A percentile compares a stretch with the other conserved stretches of the same genome.
Evolutionary conservation across 441 rosid genomes (phyloP).

Genomic region (Euphorbia celastroides): DNA sequence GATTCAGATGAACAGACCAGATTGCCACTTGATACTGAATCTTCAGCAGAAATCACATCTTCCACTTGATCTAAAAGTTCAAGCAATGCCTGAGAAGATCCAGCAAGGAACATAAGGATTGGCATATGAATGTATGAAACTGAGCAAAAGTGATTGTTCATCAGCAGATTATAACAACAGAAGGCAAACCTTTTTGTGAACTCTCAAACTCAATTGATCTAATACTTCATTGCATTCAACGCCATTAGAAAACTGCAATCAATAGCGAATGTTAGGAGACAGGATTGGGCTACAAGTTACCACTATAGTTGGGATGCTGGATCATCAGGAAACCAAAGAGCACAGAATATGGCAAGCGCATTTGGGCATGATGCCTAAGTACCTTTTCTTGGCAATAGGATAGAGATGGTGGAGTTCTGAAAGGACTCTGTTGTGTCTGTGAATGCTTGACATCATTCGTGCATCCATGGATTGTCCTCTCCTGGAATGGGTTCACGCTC

Average conservation of each 20-base stretch:
- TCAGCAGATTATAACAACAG: constrained; percentile 5
- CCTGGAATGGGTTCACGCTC: constrained; percentile 38
- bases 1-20: constrained; percentile 35
- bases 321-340: not conserved
- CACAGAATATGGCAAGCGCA: not conserved
- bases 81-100: constrained; percentile 62
- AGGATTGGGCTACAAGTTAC: not conserved
- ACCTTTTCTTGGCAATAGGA: constrained; percentile 63
- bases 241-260: constrained; percentile 41
- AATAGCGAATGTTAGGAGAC: constrained; percentile 8
- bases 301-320: not conserved
- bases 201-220: constrained; percentile 42
- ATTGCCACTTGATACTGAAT: constrained; percentile 30
- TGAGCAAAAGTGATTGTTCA: not conserved
- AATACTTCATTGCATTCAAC: constrained; percentile 38
- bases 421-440: constrained; percentile 63
- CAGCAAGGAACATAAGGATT: constrained; percentile 12
- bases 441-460: constrained; percentile 19
- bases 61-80: constrained; percentile 93
- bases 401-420: constrained; percentile 88
- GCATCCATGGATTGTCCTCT: constrained; percentile 27
- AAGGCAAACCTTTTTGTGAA: constrained; percentile 73
- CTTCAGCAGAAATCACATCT: constrained; percentile 85
- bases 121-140: not conserved
- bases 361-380: constrained; percentile 14